A percentile compares a stretch with the other conserved stretches of the same genome.
These are phyloP conservation scores for Xylogone sp. DNA, from an alignment of 2,329 filamentous ascomycete species.

Conservation along the genomic window DNA sequence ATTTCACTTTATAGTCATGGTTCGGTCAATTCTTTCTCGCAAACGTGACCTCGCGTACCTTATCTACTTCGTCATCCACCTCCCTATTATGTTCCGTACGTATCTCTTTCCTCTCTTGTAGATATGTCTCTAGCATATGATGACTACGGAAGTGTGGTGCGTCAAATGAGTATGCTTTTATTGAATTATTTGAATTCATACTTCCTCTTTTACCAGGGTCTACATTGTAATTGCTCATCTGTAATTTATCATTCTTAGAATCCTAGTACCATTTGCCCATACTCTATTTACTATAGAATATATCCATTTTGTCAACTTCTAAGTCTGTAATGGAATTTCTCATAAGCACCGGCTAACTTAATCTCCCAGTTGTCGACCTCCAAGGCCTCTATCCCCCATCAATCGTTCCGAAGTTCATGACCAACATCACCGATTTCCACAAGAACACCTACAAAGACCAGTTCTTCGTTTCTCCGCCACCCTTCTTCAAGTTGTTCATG, in stretches of 20 bases:
- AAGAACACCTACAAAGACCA: slow-evolving; percentile 57
- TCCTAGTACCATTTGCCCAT: too few relatives aligned
- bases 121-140: too few relatives aligned
- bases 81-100: slow-evolving; percentile 59
- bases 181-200: too few relatives aligned
- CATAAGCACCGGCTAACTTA: too few relatives aligned
- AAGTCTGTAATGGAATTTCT: too few relatives aligned
- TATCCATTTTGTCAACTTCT: too few relatives aligned
- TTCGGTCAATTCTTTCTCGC: slow-evolving; percentile 20
- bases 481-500: slow-evolving; percentile 55
- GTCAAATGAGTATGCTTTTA: too few relatives aligned
- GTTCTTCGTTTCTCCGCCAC: slow-evolving; percentile 56
- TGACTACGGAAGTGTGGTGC: too few relatives aligned
- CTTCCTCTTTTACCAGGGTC: too few relatives aligned
- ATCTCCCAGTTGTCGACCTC: slow-evolving; percentile 49
- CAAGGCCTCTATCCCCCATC: slow-evolving; percentile 52
- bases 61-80: slow-evolving; percentile 57
- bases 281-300: too few relatives aligned
- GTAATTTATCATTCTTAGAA: too few relatives aligned
- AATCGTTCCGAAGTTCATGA: slow-evolving; percentile 46
- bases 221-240: too few relatives aligned
- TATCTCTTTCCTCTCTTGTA: slow-evolving; percentile 6
- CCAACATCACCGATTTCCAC: slow-evolving; percentile 50
- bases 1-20: slow-evolving; percentile 12
- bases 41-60: slow-evolving; percentile 40